Base-by-base conservation (phyloP, 768 basidiomycete genomes). In the Trametes punicea region DNA sequence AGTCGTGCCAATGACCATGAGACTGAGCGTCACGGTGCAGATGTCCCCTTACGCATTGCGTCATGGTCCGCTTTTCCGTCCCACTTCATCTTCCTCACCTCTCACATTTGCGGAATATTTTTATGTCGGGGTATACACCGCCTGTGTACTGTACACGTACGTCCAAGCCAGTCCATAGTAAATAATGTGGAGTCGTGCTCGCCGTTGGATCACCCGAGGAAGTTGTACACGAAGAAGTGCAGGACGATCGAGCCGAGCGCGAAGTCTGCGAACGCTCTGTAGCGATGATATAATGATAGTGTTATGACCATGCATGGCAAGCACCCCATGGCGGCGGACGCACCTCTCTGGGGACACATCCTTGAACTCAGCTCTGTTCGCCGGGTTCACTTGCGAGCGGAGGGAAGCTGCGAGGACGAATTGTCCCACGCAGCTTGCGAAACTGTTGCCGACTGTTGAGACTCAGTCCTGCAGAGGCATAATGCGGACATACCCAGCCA, bases 171-270 rank as follows among this genome's bases (percentile, higher is more conserved):
- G 42, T 46, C 52, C 52, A 21, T 54, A 29, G 34, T 38, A 39
- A 26, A 46, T 27, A 46, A 36, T 36, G 40, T 13, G 4, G n/a
- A 23, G 40, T 23, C 27, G 10, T 15, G 26, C 25, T 18, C 42
- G 42, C 42, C 20, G 27, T 46, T 13, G 39, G n/a, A 2, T 64
- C 71, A 98, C 70, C 96, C 97, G 13, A 99, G 80, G 81, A 97
- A 98, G 74, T 98, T 98, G 81, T 87, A 98, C 57, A 97, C 95
- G 70, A 98, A 99, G 77, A 98, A 94, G 72, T 99, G 97, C 30
- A 99, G 78, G 34, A 98, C 85, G 60, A 98, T 87, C 2, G 93
- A 95, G n/a, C 94, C 94, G 41, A 95, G 71, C 25, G 89, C 90
- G 67, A 98, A 99, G 67, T 99, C 97, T 41, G 91, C 95, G 67